Evolutionary conservation across 2,329 filamentous ascomycete species (phyloP).

Genomic region (Basipetospora sp.): DNA sequence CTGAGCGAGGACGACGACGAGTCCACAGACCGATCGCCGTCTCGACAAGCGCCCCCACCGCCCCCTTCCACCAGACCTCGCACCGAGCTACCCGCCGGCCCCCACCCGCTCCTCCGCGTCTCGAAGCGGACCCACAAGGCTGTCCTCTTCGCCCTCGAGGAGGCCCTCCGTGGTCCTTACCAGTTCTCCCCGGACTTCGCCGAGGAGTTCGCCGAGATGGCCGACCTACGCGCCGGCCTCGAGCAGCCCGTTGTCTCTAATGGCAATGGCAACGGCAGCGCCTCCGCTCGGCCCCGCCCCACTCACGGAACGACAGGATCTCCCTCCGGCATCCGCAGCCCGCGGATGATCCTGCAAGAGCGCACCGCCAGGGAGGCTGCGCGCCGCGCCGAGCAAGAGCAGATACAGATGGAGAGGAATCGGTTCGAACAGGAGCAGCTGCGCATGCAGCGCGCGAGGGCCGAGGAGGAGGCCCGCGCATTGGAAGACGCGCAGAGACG

Average conservation of each 20-base stretch:
- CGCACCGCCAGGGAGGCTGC: slow-evolving; percentile 63
- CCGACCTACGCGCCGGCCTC: slow-evolving; percentile 55
- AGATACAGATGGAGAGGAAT: slow-evolving; percentile 40
- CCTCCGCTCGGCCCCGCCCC: slow-evolving; percentile 26
- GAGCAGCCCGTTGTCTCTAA: slow-evolving; percentile 37
- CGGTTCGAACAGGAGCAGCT: slow-evolving; percentile 46
- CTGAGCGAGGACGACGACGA: slow-evolving; percentile 29
- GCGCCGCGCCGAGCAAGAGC: slow-evolving; percentile 51
- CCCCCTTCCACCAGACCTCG: slow-evolving; percentile 17
- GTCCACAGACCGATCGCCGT: slow-evolving; percentile 17
- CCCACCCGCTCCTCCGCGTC: slow-evolving; percentile 45
- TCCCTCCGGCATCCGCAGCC: slow-evolving; percentile 59
- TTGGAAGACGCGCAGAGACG: slow-evolving; percentile 40
- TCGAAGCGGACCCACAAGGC: slow-evolving; percentile 76
- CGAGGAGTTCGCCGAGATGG: slow-evolving; percentile 87
- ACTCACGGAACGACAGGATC: slow-evolving; percentile 36
- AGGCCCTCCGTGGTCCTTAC: slow-evolving; percentile 69
- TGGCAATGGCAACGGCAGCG: slow-evolving; percentile 28
- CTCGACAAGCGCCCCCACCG: slow-evolving; percentile 12
- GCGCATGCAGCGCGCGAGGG: slow-evolving; percentile 40
- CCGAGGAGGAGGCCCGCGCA: slow-evolving; percentile 40
- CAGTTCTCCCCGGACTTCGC: slow-evolving; percentile 68
- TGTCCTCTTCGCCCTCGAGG: slow-evolving; percentile 83
- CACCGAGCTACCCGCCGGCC: slow-evolving; percentile 21
- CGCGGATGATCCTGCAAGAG: slow-evolving; percentile 82